Base-by-base conservation (phyloP, 106 monocot genomes). In the Dendrobium chrysotoxum region DNA sequence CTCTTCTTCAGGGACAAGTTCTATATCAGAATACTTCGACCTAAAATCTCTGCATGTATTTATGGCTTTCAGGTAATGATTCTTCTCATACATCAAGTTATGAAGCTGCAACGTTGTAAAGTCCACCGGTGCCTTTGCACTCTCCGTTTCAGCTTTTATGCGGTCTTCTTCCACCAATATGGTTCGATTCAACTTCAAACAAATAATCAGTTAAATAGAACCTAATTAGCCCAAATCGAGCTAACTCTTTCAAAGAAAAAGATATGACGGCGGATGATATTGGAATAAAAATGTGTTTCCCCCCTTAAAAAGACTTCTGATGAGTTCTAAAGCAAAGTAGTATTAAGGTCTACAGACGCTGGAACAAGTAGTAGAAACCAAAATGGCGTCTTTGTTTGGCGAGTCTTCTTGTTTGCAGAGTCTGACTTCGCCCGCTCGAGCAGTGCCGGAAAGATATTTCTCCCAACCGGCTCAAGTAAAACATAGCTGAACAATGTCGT, bases 31-130 rank as follows among this genome's bases (percentile, higher is more conserved):
- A 42, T 91, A 90, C 90, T 93, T 95, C 10, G 99, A 91, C 57
- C 75, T 83, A 75, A 99, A 99, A 75, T 99, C 95, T 54, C 79
- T 91, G 88, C 99, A 99, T 17, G 99, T 87, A 47, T 95, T 99
- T 41, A 99, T 99, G 39, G 91, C 91, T 75, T 99, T 99, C 76
- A 93, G 65, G 82, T 95, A 95, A 80, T 95, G 95, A 44, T 93
- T 95, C 88, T 99, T 99, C 90, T 99, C 99, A 41, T 99, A 99
- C 87, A 93, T 85, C 79, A 99, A 70, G 72, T 95, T 99, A 77
- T 99, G 95, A 38, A 99, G 86, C 80, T 99, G 99, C 74, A 99
- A 42, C 21, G 90, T 99, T 17, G 99, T 88, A 30, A 90, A 86
- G 78, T 99, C 99, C 81, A 99, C 95, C 6, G 99, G 99, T 18